A percentile compares a stretch with the other conserved stretches of the same genome.
These are phyloP conservation scores for Trichopus zeylanicus DNA, from an alignment of 116 monocot genomes.

Conservation along the genomic window DNA sequence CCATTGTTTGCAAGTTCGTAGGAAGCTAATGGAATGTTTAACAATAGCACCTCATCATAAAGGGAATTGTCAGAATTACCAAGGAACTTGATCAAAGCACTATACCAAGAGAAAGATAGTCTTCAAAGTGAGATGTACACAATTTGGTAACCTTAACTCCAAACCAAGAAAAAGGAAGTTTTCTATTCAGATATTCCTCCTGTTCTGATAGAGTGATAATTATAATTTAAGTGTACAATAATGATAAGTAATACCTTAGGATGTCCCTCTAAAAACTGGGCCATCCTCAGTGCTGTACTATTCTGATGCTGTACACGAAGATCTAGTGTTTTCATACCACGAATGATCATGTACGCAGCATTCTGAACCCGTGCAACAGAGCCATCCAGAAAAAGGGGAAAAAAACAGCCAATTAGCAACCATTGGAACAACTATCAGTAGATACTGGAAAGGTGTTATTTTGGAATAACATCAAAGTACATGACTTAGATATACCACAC, in stretches of 20 bases:
- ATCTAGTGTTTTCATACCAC: conserved; percentile 88
- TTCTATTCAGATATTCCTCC: neutral
- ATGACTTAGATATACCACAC: no score
- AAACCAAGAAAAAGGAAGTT: neutral
- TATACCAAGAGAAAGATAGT: no score
- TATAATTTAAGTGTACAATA: neutral
- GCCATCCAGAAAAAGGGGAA: neutral
- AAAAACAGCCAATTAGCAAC: neutral
- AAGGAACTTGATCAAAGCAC: no score
- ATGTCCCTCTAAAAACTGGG: conserved; percentile 98
- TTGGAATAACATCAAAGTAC: no score
- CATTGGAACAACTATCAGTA: no score
- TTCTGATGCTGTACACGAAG: conserved; percentile 87
- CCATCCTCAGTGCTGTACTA: conserved; percentile 90
- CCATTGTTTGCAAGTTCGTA: no score
- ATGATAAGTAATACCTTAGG: conserved; percentile 59
- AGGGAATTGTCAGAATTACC: no score
- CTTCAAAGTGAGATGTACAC: no score
- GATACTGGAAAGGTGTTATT: no score
- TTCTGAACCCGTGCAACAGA: conserved; percentile 39
- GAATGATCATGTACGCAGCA: conserved; percentile 78
- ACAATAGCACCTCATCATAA: no score
- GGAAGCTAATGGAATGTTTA: no score
- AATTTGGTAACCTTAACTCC: neutral
- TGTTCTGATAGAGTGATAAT: neutral